These are phyloP conservation scores for Solanum stenotomum DNA, from an alignment of 257 asterid genomes.

Conservation along the genomic window DNA sequence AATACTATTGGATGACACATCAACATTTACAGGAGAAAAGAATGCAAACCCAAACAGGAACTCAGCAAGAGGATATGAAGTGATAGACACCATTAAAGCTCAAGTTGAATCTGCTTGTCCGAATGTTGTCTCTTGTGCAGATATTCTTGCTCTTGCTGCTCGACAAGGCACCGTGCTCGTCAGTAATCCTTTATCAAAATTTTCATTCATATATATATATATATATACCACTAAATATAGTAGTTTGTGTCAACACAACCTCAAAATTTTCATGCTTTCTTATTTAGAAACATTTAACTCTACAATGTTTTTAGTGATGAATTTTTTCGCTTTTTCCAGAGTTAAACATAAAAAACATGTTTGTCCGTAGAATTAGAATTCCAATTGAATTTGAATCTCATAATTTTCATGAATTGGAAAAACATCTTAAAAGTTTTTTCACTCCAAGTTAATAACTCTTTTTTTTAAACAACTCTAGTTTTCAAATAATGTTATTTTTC, in stretches of 20 bases:
- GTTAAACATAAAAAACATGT: too few species aligned
- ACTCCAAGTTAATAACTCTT: too few species aligned
- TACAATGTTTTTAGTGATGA: too few species aligned
- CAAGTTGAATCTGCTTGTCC: constrained; percentile 40
- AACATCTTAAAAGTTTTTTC: too few species aligned
- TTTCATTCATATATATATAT: background rate
- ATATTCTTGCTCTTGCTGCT: constrained; percentile 49
- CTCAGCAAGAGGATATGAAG: constrained; percentile 34
- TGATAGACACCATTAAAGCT: constrained; percentile 36
- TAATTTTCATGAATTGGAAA: too few species aligned
- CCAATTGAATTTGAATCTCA: too few species aligned
- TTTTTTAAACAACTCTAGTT: too few species aligned
- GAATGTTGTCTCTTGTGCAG: constrained; percentile 41
- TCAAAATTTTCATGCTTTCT: background rate
- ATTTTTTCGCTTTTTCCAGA: too few species aligned
- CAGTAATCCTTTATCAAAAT: background rate
- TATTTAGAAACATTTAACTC: too few species aligned
- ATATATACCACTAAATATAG: too few species aligned
- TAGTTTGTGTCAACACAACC: background rate
- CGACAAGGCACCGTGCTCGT: constrained; percentile 39
- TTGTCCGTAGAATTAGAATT: too few species aligned
- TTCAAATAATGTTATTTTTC: too few species aligned
- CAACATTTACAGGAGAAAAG: constrained; percentile 33
- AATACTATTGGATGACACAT: constrained; percentile 30
- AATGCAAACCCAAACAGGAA: constrained; percentile 35